A percentile compares a stretch with the other conserved stretches of the same genome.
These are phyloP conservation scores for Podila minutissima DNA, from an alignment of 192 early-diverging fungal genomes.

Conservation along the genomic window DNA sequence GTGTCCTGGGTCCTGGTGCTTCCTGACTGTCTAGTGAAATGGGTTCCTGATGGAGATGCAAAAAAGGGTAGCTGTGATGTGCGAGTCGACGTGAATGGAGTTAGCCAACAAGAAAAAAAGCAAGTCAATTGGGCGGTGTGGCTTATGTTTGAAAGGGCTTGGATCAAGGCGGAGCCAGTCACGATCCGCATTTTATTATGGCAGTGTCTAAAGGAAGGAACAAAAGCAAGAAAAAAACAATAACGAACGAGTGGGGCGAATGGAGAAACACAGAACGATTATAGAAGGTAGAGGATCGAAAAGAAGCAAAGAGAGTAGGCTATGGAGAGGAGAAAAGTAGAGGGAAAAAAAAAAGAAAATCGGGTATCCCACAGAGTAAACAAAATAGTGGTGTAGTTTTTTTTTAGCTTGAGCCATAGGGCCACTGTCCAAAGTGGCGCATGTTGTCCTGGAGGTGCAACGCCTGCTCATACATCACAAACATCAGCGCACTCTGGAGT, in stretches of 20 bases:
- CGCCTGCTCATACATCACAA: constrained; percentile 75
- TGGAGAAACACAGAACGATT: background rate
- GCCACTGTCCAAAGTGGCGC: constrained; percentile 40
- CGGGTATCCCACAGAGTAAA: background rate
- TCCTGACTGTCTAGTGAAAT: no score
- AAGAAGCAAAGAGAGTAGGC: background rate
- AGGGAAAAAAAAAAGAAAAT: background rate
- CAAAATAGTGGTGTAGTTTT: background rate
- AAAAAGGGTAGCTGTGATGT: no score
- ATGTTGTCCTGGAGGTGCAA: constrained; percentile 57
- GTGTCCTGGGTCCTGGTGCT: background rate
- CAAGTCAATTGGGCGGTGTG: no score
- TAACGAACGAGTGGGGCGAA: background rate
- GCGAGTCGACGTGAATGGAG: no score
- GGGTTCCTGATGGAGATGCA: no score
- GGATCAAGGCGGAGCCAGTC: no score
- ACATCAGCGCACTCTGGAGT: constrained; percentile 75
- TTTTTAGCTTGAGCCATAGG: constrained; percentile 25
- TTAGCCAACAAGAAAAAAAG: no score
- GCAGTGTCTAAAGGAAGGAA: no score
- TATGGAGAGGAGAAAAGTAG: background rate
- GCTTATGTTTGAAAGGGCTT: no score
- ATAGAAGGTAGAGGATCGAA: background rate
- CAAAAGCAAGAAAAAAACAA: background rate
- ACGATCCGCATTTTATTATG: no score